Percentiles rank a stretch among this genome's conserved stretches.
phyloP scores from a whole-genome alignment of 257 asterid species.

The Henckelia pumila region DNA sequence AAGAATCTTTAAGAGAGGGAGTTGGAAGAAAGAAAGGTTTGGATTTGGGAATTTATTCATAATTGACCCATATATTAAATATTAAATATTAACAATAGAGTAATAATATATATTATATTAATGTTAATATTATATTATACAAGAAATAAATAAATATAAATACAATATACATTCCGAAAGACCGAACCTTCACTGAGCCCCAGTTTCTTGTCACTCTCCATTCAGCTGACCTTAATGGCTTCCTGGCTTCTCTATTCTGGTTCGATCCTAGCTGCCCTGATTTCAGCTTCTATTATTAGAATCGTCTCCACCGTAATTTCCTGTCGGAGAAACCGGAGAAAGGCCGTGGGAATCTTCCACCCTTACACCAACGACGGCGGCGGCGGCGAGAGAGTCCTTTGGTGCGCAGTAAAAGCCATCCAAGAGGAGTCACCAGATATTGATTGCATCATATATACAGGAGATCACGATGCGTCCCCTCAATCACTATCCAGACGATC shows the following conservation, averaged over 20 bases:
- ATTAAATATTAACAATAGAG: too few species aligned
- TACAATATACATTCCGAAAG: too few species aligned
- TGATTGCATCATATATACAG: slow-evolving; percentile 74
- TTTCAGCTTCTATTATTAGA: slow-evolving; percentile 27
- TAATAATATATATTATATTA: too few species aligned
- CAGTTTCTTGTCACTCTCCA: too few species aligned
- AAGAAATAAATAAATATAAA: too few species aligned
- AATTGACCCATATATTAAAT: too few species aligned
- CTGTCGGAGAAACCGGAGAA: slow-evolving; percentile 45
- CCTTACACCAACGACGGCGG: slow-evolving; percentile 97
- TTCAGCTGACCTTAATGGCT: slow-evolving; percentile 32
- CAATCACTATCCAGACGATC: slow-evolving; percentile 66
- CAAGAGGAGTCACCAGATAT: slow-evolving; percentile 79
- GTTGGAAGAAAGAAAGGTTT: too few species aligned
- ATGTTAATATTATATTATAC: too few species aligned
- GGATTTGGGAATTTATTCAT: too few species aligned
- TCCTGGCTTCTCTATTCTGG: slow-evolving; percentile 24
- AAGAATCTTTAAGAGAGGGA: too few species aligned
- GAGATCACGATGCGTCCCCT: slow-evolving; percentile 86
- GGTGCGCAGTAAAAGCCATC: slow-evolving; percentile 96
- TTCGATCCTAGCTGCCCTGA: slow-evolving; percentile 29
- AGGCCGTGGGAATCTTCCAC: slow-evolving; percentile 73
- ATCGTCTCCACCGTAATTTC: slow-evolving; percentile 22
- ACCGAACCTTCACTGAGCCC: too few species aligned
- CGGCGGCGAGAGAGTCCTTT: slow-evolving; percentile 95